phyloP scores from a whole-genome alignment of 176 grass and related monocot species.

The Oryza longistaminata region DNA sequence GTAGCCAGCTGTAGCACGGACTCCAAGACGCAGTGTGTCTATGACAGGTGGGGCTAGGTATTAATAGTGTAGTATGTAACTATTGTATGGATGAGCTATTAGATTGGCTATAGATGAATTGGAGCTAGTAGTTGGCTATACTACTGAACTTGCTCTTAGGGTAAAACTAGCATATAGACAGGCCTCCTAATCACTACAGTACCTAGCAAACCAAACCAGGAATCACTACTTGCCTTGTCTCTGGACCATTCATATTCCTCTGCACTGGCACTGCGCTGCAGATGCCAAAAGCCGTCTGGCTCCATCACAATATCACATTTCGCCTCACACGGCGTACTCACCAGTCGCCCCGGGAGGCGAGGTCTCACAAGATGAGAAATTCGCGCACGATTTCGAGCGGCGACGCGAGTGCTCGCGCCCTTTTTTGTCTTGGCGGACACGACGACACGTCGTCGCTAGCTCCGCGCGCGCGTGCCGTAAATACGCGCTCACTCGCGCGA shows the following conservation, averaged over 20 bases:
- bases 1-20: too few species aligned
- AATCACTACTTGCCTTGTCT: neutral
- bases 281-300: neutral
- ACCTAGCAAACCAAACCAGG: neutral
- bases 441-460: constrained; percentile 16
- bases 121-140: too few species aligned
- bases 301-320: neutral
- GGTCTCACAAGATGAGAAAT: neutral
- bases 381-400: neutral
- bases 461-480: neutral
- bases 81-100: too few species aligned
- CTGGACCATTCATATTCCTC: neutral
- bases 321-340: neutral
- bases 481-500: neutral
- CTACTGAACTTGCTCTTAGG: too few species aligned
- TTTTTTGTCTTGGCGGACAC: neutral
- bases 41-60: too few species aligned
- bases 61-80: too few species aligned
- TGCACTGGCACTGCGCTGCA: neutral
- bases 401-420: neutral
- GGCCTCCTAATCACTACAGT: neutral
- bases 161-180: too few species aligned
- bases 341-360: neutral
- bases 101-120: too few species aligned
- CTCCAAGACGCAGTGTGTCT: too few species aligned